Evolutionary conservation across 1,284 basidiomycete genomes (phyloP).

Genomic region (Tilletia caries): DNA sequence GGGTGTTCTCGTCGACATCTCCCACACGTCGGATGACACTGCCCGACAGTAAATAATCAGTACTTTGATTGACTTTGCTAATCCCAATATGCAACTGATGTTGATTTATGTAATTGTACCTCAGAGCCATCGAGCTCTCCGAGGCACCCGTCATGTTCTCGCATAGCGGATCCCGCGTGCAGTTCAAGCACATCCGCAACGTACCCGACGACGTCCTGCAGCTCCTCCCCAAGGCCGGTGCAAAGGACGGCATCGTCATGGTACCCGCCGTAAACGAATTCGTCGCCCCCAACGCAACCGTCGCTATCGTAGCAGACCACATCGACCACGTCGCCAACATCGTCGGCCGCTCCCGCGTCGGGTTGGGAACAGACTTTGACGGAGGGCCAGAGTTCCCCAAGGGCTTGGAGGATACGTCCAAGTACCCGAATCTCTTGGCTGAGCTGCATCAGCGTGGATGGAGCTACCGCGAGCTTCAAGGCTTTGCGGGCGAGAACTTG

Average conservation of each 20-base stretch:
- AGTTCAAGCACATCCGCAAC: constrained; percentile 33
- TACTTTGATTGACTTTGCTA: background rate
- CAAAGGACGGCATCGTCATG: constrained; percentile 18
- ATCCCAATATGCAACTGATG: background rate
- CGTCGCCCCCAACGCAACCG: constrained; percentile 17
- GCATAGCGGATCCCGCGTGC: constrained; percentile 42
- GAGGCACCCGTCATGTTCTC: constrained; percentile 48
- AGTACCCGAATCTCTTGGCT: constrained; percentile 19
- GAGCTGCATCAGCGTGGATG: constrained; percentile 18
- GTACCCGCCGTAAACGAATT: constrained; percentile 22
- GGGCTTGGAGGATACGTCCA: constrained; percentile 24
- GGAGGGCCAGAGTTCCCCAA: constrained; percentile 16
- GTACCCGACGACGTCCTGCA: constrained; percentile 25
- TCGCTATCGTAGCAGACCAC: constrained; percentile 25
- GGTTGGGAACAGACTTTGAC: constrained; percentile 27
- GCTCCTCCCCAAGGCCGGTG: constrained; percentile 3
- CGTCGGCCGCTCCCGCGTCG: constrained; percentile 22
- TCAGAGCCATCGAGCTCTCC: constrained; percentile 28
- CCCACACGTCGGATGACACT: constrained; percentile 46
- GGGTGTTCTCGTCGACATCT: constrained; percentile 38
- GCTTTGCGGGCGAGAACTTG: constrained; percentile 23
- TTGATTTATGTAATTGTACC: background rate
- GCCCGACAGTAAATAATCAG: constrained; percentile 23
- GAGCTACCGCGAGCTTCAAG: constrained; percentile 18
- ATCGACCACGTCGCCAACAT: constrained; percentile 25